Base-by-base conservation (phyloP, 331 rosid genomes). In the Dryas integrifolia region DNA sequence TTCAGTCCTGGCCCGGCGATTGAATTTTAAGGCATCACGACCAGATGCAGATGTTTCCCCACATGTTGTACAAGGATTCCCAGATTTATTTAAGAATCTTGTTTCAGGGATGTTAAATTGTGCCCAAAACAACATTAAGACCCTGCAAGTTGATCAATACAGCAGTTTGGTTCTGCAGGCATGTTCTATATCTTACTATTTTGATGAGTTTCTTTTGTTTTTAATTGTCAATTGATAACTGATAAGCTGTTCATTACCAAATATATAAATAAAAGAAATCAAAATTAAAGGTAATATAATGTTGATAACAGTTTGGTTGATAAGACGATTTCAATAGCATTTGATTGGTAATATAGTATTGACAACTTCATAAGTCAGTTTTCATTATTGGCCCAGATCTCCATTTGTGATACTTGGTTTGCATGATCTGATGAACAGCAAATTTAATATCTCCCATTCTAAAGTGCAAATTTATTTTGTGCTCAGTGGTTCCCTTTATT, bases 131-230 rank as follows among this genome's bases (percentile, higher is more conserved):
- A 79, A 74, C 50, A 82, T 82, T 62, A 82, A 76, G 87, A 67
- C 72, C 72, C 72, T 86, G 70, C 90, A 77, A 82, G 81, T 88
- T 79, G 96, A 94, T 84, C 95, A 84, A 74, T 94, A 72, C 73
- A 67, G 97, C 86, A 91, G 98, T 80, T 80, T 91, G 80, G 98
- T 91, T 85, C 81, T 94, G 48, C 98, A 91, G 96, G 98, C 78
- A 81, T 64, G 87, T 56, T 80, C 77, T 51, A 46, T 7, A 51
- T 26, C 21, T 7, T 69, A 5, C 38, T 65, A 15, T 13, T 38
- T 74, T 63, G 35, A 10, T 7, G 9, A 41, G 30, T 67, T 73
- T 14, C 13, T 44, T 46, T 39, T 60, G 16, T 14, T 21, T 72
- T 76, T 51, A 15, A 4, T 35, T 82, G 51, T 47, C 57, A 55